Evolutionary conservation across 2,329 filamentous ascomycete genomes (phyloP).

Genomic region (Fusarium sambucinum): DNA sequence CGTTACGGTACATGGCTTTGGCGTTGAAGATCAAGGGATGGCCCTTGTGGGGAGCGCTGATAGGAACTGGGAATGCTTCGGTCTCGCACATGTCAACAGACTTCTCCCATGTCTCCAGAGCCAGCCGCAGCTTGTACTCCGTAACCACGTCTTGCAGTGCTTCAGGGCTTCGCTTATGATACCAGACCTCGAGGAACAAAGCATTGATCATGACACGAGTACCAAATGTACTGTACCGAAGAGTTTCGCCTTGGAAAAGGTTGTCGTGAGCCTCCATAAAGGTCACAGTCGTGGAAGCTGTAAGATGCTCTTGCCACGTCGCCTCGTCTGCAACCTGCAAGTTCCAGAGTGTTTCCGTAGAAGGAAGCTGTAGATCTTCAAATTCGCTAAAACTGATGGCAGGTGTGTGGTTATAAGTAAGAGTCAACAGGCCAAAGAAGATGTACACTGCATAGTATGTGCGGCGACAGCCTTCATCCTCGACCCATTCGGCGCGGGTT

Average conservation of each 20-base stretch:
- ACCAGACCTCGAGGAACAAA: conserved; percentile 98
- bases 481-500: conserved; percentile 90
- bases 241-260: conserved; percentile 90
- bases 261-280: conserved; percentile 96
- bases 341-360: conserved; percentile 95
- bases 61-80: conserved; percentile 86
- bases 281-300: conserved; percentile 78
- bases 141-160: conserved; percentile 96
- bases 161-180: conserved; percentile 98
- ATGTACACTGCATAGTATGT: conserved; percentile 99
- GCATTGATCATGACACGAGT: conserved; percentile 99
- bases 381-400: conserved; percentile 99
- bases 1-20: conserved; percentile 96
- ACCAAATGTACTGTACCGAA: conserved; percentile 95
- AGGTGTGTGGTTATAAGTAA: conserved; percentile 98
- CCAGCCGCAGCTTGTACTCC: conserved; percentile 96
- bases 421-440: conserved; percentile 93
- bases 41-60: conserved; percentile 94
- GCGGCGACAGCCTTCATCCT: conserved; percentile 94
- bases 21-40: conserved; percentile 98
- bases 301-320: conserved; percentile 84
- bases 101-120: conserved; percentile 98
- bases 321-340: conserved; percentile 81
- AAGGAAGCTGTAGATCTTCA: conserved; percentile 90
- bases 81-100: conserved; percentile 94